Evolutionary conservation across 768 basidiomycete genomes (phyloP), one percentile per base, ranked within the genome.

Genomic region (Leucogyrophana mollusca): DNA sequence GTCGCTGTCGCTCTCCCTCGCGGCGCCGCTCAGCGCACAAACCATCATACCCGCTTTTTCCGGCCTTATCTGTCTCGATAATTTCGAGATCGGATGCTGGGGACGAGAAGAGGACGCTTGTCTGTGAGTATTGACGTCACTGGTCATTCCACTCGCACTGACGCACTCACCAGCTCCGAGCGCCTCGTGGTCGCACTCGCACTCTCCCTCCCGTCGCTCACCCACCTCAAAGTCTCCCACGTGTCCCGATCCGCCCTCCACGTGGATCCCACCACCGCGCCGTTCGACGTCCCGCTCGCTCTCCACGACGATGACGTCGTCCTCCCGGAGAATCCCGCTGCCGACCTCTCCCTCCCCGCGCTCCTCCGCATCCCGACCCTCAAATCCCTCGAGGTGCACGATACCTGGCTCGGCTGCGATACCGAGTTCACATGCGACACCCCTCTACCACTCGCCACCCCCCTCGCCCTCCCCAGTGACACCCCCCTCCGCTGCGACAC

Each of bases 101-200:
- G 68, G 58, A 14, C 63, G 53, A 37, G 72, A 73, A 37, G 61
- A 65, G 34, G 45, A 56, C 45, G 46, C 59, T 0, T 72, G 70
- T 4, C 46, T 74, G 73, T 74, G 55, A 54, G 72, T 66, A 4
- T 32, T 9, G 22, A 4, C n/a, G 2, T 5, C n/a, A 36, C 40
- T 41, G 14, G 17, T 22, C 9, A 9, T 14, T 38, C 2, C 42
- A 2, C 11, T 16, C 40, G 27, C 45, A 50, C 46, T 51, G 34
- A 51, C 27, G 1, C 9, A 14, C 17, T 34, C 10, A 27, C 34
- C 46, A 58, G 62, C 17, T 69, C 62, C 64, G 86, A 89, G 58
- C 73, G 86, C 20, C 71, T 87, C 1, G 82, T 78, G 45, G 85
- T 87, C 13, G 76, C 80, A 5, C 81, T 89, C 50, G 85, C 85